Percentiles rank a stretch among this genome's conserved stretches.
Evolutionary conservation across 176 grass and related monocot species (phyloP).

Genomic region (Miscanthus lutarioriparius): DNA sequence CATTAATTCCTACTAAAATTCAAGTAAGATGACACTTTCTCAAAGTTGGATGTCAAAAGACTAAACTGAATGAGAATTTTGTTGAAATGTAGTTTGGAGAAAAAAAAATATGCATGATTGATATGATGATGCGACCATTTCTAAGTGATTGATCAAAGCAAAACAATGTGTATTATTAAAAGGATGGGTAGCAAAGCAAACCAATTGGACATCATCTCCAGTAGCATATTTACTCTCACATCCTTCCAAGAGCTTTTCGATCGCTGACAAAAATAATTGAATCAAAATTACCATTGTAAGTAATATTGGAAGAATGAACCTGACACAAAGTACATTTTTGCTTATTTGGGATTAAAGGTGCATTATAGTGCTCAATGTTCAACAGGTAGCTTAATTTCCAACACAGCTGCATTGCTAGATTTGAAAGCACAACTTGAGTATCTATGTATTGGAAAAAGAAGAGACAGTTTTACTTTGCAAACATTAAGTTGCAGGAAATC

Average conservation of each 20-base stretch:
- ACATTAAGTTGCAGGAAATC: constrained; percentile 3
- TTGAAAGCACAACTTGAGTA: neutral
- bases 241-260: constrained; percentile 75
- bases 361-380: neutral
- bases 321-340: neutral
- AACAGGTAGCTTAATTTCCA: neutral
- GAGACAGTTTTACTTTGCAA: neutral
- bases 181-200: constrained; percentile 39
- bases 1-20: neutral
- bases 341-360: neutral
- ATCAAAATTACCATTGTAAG: neutral
- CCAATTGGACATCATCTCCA: constrained; percentile 80
- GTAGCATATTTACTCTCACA: constrained; percentile 73
- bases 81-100: neutral
- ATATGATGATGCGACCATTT: constrained; percentile 13
- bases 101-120: neutral
- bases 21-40: neutral
- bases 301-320: neutral
- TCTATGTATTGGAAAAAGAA: neutral
- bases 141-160: constrained; percentile 10
- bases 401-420: neutral
- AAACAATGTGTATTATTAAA: constrained; percentile 24
- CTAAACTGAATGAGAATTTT: neutral
- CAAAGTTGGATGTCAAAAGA: neutral
- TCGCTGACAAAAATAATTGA: constrained; percentile 48